Evolutionary conservation across 192 early-diverging fungal species (phyloP).

Genomic region (Gaertneriomyces semiglobifer): DNA sequence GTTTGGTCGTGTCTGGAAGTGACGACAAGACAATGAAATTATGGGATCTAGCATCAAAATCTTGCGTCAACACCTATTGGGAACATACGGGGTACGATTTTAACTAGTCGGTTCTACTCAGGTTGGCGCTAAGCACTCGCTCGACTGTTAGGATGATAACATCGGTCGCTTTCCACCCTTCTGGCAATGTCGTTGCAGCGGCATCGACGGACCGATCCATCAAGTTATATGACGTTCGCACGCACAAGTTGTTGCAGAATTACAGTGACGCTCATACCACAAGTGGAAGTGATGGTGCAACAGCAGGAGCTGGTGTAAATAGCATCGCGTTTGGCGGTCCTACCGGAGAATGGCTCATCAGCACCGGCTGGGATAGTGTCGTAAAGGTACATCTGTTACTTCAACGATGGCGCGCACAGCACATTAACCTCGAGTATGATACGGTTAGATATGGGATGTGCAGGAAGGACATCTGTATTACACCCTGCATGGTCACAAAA

Average conservation of each 20-base stretch:
- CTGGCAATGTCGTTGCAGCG: slow-evolving; percentile 50
- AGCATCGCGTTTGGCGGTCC: slow-evolving; percentile 55
- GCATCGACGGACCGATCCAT: slow-evolving; percentile 54
- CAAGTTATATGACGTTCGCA: slow-evolving; percentile 59
- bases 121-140: neutral
- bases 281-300: slow-evolving; percentile 11
- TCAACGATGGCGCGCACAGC: neutral
- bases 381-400: slow-evolving; percentile 41
- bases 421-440: neutral
- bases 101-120: neutral
- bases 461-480: slow-evolving; percentile 63
- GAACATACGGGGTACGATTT: slow-evolving; percentile 51
- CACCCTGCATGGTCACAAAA: slow-evolving; percentile 58
- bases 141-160: slow-evolving; percentile 43
- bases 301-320: slow-evolving; percentile 47
- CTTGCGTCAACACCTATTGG: slow-evolving; percentile 60
- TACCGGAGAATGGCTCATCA: slow-evolving; percentile 53
- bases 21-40: slow-evolving; percentile 61
- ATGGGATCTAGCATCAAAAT: slow-evolving; percentile 51
- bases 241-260: slow-evolving; percentile 56
- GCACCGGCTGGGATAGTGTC: slow-evolving; percentile 54
- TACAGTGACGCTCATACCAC: slow-evolving; percentile 53
- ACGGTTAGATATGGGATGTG: slow-evolving; percentile 54
- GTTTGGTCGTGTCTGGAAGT: slow-evolving; percentile 52
- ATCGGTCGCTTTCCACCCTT: slow-evolving; percentile 52